Percentiles rank a stretch among this genome's conserved stretches.
Conservation (phyloP, 768 basidiomycete genomes). For the Suillus plorans region DNA sequence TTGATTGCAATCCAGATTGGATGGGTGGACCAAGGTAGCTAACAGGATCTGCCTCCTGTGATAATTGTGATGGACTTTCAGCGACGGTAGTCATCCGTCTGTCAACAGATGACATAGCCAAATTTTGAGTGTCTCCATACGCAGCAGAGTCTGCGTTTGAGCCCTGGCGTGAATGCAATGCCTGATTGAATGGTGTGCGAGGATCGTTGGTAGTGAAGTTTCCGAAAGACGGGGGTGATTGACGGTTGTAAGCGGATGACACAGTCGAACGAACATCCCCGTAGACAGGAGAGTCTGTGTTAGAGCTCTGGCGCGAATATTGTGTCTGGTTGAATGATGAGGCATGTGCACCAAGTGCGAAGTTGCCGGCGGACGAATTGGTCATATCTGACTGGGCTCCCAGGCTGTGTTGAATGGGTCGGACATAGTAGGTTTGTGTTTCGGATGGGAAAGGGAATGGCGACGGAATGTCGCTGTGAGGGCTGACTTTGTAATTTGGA, state of each 20-base stretch:
- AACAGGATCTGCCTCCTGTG: neutral
- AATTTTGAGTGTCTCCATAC: constrained; percentile 16
- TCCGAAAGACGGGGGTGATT: neutral
- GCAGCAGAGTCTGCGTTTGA: constrained; percentile 18
- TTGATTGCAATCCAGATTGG: neutral
- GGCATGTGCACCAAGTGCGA: neutral
- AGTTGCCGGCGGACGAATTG: neutral
- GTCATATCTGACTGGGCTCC: constrained; percentile 25
- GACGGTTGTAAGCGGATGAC: constrained; percentile 41
- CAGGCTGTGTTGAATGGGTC: constrained; percentile 25
- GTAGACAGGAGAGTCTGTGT: constrained; percentile 14
- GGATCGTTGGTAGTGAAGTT: neutral
- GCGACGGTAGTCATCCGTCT: constrained; percentile 44
- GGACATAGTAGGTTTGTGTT: constrained; percentile 25
- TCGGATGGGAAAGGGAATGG: constrained; percentile 33
- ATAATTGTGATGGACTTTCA: neutral
- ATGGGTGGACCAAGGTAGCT: constrained; percentile 2
- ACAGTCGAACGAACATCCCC: constrained; percentile 21
- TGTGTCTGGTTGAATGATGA: neutral
- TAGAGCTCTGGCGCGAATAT: constrained; percentile 18
- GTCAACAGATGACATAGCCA: constrained; percentile 35
- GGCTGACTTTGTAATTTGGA: constrained; percentile 24
- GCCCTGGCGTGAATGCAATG: constrained; percentile 12
- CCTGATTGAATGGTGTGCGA: neutral
- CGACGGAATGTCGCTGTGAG: constrained; percentile 19